Conservation (phyloP, 192 early-diverging fungal species). For the Dissophora globulifera region DNA sequence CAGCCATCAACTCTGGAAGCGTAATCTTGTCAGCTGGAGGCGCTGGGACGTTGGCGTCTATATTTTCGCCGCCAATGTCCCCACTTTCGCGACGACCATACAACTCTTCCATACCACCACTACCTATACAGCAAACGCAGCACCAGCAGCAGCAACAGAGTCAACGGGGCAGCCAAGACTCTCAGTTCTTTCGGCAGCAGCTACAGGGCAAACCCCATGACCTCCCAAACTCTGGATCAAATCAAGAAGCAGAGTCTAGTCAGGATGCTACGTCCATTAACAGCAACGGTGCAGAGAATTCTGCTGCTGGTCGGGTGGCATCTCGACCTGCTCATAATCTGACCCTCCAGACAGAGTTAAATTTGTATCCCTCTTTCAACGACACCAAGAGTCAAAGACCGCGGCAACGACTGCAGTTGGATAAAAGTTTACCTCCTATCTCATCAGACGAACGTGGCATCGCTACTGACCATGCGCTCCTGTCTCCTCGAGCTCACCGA, state of each 20-base stretch:
- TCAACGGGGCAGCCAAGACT: not conserved
- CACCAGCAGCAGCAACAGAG: not conserved
- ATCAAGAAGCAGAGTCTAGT: not conserved
- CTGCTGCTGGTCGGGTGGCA: too few species aligned
- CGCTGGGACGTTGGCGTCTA: slow-evolving; percentile 4
- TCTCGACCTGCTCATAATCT: too few species aligned
- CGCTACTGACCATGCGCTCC: not conserved
- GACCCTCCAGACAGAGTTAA: too few species aligned
- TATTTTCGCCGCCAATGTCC: slow-evolving; percentile 33
- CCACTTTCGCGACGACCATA: not conserved
- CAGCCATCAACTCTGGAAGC: slow-evolving; percentile 16
- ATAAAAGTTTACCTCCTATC: slow-evolving; percentile 17
- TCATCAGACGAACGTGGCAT: not conserved
- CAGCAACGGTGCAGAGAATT: too few species aligned
- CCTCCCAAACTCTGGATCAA: too few species aligned
- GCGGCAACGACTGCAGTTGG: not conserved
- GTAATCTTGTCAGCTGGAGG: slow-evolving; percentile 5
- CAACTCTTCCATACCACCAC: too few species aligned
- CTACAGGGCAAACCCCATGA: slow-evolving; percentile 11
- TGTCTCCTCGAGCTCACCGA: slow-evolving; percentile 3
- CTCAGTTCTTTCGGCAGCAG: slow-evolving; percentile 27
- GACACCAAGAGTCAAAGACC: too few species aligned
- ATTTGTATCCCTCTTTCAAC: too few species aligned
- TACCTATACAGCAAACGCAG: not conserved
- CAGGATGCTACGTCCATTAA: not conserved